Evolutionary conservation across 345 rosid species (phyloP).

Genomic region (Turnera subulata): DNA sequence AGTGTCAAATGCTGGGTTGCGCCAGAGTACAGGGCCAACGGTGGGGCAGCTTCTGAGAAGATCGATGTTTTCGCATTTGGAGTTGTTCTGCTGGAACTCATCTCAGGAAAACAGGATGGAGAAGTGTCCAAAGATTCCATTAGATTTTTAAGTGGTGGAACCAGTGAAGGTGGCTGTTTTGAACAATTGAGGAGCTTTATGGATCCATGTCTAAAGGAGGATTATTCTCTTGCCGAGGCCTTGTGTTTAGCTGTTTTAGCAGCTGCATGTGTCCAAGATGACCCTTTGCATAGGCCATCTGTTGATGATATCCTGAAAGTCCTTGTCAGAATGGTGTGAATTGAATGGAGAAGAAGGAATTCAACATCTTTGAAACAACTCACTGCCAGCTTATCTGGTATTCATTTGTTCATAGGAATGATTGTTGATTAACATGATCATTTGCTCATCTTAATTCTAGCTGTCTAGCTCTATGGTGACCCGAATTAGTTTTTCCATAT

Average conservation of each 20-base stretch:
- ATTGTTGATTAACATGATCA: too few species aligned
- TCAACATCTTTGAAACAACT: not conserved
- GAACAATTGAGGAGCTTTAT: conserved; percentile 48
- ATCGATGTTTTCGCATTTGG: conserved; percentile 47
- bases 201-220: conserved; percentile 47
- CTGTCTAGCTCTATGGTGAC: too few species aligned
- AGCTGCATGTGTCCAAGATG: conserved; percentile 53
- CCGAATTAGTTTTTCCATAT: too few species aligned
- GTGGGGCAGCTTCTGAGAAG: conserved; percentile 32
- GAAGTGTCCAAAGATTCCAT: conserved; percentile 34
- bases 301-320: conserved; percentile 53
- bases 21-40: conserved; percentile 25
- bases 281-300: conserved; percentile 51
- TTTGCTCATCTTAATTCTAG: too few species aligned
- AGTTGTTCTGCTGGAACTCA: conserved; percentile 48
- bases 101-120: conserved; percentile 37
- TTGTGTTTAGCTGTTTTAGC: conserved; percentile 54
- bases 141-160: conserved; percentile 39
- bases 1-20: conserved; percentile 17
- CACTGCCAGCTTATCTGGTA: not conserved
- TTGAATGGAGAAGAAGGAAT: not conserved
- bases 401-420: too few species aligned
- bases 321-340: conserved; percentile 42
- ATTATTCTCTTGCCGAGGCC: conserved; percentile 50
- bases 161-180: conserved; percentile 47